These are phyloP conservation scores for Venturia effusa DNA, from an alignment of 2,329 filamentous ascomycete genomes.

Conservation along the genomic window DNA sequence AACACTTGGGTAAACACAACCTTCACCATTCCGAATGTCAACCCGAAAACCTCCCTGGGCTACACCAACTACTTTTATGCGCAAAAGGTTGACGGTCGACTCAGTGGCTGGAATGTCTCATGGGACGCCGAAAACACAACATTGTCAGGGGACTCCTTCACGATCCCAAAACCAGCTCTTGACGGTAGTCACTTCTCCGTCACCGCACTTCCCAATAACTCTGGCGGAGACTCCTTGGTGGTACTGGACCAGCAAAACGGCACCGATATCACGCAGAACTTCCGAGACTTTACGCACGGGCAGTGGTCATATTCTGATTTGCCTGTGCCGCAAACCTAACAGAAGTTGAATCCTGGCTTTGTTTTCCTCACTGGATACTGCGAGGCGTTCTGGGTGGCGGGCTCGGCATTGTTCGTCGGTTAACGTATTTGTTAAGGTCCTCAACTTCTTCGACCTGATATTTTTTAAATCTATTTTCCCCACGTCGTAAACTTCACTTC, in stretches of 20 bases:
- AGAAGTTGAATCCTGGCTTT: neutral
- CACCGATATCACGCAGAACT: constrained; percentile 20
- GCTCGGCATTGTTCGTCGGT: neutral
- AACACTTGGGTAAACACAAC: constrained; percentile 27
- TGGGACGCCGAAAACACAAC: constrained; percentile 30
- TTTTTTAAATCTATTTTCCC: neutral
- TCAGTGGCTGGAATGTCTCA: constrained; percentile 30
- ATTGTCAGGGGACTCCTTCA: constrained; percentile 22
- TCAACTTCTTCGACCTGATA: neutral
- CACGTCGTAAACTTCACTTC: neutral
- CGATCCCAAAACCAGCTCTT: constrained; percentile 23
- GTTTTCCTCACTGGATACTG: neutral
- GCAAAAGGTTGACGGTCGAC: constrained; percentile 24
- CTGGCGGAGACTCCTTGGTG: constrained; percentile 19
- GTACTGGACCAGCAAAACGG: constrained; percentile 24
- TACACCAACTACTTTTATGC: constrained; percentile 34
- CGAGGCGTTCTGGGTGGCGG: neutral
- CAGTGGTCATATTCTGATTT: constrained; percentile 17
- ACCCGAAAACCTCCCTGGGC: constrained; percentile 29
- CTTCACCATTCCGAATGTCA: constrained; percentile 24
- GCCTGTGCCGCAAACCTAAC: neutral
- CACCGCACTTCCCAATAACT: constrained; percentile 22
- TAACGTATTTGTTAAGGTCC: neutral
- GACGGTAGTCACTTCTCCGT: constrained; percentile 31
- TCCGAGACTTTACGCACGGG: constrained; percentile 20